Evolutionary conservation across 257 asterid species (phyloP), one percentile per base, ranked within the genome.

Genomic region (Penstemon eatonii): DNA sequence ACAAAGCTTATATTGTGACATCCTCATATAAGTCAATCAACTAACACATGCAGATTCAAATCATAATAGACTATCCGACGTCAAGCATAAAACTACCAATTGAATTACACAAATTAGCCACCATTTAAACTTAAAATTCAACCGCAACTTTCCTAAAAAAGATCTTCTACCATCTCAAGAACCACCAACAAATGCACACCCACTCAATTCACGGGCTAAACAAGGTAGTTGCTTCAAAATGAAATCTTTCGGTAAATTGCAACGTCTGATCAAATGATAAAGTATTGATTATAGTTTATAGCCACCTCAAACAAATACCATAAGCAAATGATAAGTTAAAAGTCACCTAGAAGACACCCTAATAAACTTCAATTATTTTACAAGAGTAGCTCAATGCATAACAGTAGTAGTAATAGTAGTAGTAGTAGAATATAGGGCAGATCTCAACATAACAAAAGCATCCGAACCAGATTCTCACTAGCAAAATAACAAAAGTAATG

Each of bases 281-380:
- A 60, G 63, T 3, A 68, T 47, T 18, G 75, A 36, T 53, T 62
- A 56, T 25, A 25, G 33, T 25, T 25, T 25, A 25, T 25, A 25
- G 33, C 33, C 33, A 25, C 33, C 33, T 25, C 33, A 25, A 25
- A 25, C 33, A 1, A 25, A 25, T 25, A 25, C 2, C 2, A 25
- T 25, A 25, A 25, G 33, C 33, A 25, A 25, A 25, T 25, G 33
- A 25, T 25, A 25, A 25, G 33, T 25, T 25, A 25, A 25, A 25
- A 25, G 33, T 25, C 33, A 25, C 33, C 33, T 25, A 25, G 33
- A 25, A 25, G 33, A 25, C 33, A 25, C 33, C 33, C 33, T 25
- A 1, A 25, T 25, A 25, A 25, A 25, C 33, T 1, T 25, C 33
- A 25, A 25, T 25, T 25, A 25, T 25, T 25, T 25, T 25, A 25